Evolutionary conservation across 257 asterid species (phyloP), one percentile per base, ranked within the genome.

Genomic region (Plantago ovata): DNA sequence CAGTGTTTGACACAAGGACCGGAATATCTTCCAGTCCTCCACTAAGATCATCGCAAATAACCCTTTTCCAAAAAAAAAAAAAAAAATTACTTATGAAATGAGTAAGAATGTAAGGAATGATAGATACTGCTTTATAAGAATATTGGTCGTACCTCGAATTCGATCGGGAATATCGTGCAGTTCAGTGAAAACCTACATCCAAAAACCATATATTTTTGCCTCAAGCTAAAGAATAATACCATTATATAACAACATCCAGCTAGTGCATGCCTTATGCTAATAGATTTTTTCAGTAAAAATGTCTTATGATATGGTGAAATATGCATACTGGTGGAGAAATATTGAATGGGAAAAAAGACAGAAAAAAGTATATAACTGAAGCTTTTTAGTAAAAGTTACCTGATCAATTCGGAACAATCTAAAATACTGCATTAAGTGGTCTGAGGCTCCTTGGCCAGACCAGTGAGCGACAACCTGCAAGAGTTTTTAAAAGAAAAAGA

Each of bases 1-100:
- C 94, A 91, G 87, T 71, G 79, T 91, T 91, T 16, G 98, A 85
- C 15, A 87, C 96, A 3, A 92, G 94, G 63, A 91, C 81, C 11
- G 86, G 90, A 65, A 81, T 75, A 55, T 62, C 71, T 69, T 91
- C 98, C 62, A 62, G 71, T 54, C 98, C 96, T 42, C 82, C 71
- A 49, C 86, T 47, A 56, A 85, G 78, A 70, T 91, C 98, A 53
- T 63, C 79, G 20, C 84, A 83, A 14, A 85, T 86, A 87, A 87
- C 69, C 82, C 96, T 91, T 74, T 15, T 19, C 10, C 38, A 39
- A 49, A 52, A 52, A 4, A 52, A 52, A 14, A 24, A 10, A 45
- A 43, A 43, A 13, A n/a, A n/a, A n/a, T n/a, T 24, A 24, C 22
- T 2, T 45, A 1, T 14, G 50, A 6, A 19, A 15, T n/a, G n/a